These are phyloP conservation scores for Xylaria multiplex DNA, from an alignment of 2,329 filamentous ascomycete genomes.

Conservation along the genomic window DNA sequence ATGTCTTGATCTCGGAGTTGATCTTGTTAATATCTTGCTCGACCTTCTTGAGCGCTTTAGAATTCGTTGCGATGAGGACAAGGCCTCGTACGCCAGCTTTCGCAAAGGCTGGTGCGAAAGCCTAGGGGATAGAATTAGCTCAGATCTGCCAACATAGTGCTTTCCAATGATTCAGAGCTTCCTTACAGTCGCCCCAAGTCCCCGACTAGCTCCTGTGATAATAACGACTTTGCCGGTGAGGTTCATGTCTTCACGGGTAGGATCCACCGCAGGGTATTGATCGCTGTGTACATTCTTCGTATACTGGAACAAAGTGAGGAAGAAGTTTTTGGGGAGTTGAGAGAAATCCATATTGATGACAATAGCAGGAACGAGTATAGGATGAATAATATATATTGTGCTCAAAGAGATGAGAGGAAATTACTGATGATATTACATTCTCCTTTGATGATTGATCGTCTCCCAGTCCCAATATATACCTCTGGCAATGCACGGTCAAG, in stretches of 20 bases:
- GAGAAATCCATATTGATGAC: slow-evolving; percentile 25
- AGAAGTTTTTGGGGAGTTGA: slow-evolving; percentile 42
- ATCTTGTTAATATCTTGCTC: slow-evolving; percentile 50
- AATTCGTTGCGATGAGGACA: slow-evolving; percentile 48
- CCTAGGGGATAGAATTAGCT: slow-evolving; percentile 27
- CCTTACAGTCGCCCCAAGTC: slow-evolving; percentile 48
- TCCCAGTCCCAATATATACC: slow-evolving; percentile 8
- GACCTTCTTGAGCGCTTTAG: slow-evolving; percentile 49
- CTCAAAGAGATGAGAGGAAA: not conserved
- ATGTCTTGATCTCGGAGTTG: slow-evolving; percentile 30
- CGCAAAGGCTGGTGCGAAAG: slow-evolving; percentile 38
- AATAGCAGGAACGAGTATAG: not conserved
- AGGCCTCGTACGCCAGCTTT: slow-evolving; percentile 39
- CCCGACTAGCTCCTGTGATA: slow-evolving; percentile 55
- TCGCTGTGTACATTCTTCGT: slow-evolving; percentile 51
- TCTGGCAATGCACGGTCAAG: not conserved
- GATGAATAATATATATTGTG: not conserved
- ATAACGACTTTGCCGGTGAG: slow-evolving; percentile 52
- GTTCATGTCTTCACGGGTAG: slow-evolving; percentile 39
- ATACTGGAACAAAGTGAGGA: slow-evolving; percentile 44
- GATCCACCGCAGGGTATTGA: slow-evolving; percentile 54
- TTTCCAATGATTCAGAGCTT: not conserved
- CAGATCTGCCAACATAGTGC: not conserved
- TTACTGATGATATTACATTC: not conserved
- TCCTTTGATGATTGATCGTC: not conserved